Conservation (phyloP, 2,329 filamentous ascomycete species). For the Aspergillus jensenii region DNA sequence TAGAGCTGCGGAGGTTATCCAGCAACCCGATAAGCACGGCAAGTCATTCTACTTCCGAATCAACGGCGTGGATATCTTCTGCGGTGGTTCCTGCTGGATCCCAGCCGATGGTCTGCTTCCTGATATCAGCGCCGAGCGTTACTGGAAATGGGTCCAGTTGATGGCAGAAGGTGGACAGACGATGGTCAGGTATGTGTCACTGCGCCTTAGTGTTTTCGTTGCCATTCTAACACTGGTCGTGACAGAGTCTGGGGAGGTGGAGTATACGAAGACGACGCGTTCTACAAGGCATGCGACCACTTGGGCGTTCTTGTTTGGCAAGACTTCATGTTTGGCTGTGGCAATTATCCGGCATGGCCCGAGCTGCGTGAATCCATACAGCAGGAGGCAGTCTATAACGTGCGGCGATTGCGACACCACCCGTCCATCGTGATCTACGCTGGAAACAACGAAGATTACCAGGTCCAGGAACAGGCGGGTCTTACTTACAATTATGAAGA, state of each 20-base stretch:
- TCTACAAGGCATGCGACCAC: constrained; percentile 77
- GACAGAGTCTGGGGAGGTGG: constrained; percentile 69
- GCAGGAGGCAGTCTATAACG: constrained; percentile 64
- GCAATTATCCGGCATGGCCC: constrained; percentile 69
- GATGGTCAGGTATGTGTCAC: constrained; percentile 50
- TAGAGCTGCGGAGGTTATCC: constrained; percentile 49
- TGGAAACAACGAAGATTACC: constrained; percentile 95
- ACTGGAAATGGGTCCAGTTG: constrained; percentile 60
- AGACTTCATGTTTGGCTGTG: constrained; percentile 81
- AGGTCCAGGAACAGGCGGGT: constrained; percentile 70
- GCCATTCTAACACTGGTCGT: constrained; percentile 3
- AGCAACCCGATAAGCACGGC: constrained; percentile 51
- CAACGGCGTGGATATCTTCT: constrained; percentile 65
- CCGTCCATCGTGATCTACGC: constrained; percentile 85
- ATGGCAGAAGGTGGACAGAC: constrained; percentile 62
- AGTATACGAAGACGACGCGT: constrained; percentile 71
- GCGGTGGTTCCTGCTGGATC: constrained; percentile 67
- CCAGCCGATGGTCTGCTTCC: constrained; percentile 63
- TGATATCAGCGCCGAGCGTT: constrained; percentile 53
- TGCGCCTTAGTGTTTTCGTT: constrained; percentile 36
- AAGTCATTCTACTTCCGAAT: constrained; percentile 66
- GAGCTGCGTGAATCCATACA: constrained; percentile 64
- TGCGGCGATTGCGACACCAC: constrained; percentile 75
- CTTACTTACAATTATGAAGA: constrained; percentile 78
- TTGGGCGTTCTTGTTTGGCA: constrained; percentile 83